Evolutionary conservation across 371 early-diverging fungal genomes (phyloP), one percentile per base, ranked within the genome.

Genomic region (Mortierella sp.): DNA sequence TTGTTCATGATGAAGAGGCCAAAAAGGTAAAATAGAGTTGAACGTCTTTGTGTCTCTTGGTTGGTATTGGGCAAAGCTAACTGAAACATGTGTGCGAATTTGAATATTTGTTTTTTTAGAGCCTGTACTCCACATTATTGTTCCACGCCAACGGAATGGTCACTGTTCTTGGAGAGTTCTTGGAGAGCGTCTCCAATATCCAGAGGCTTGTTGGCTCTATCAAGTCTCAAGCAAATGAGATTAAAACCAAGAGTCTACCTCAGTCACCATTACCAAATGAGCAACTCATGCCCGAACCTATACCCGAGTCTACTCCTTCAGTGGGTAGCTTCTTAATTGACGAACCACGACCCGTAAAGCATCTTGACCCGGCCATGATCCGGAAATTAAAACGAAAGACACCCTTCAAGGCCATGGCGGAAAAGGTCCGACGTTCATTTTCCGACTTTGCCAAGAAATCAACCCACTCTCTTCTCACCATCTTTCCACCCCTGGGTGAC

Each of bases 401-500:
- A 19, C 71, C 65, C 51, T 70, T 79, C 68, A 72, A 70, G 29
- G 60, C 67, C 5, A 66, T 79, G 1, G 57, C 73, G 18, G 80
- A 79, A 2, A 79, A 73, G 53, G 61, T 79, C 23, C 80, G 80
- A 4, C 57, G 66, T n/a, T 69, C 73, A 7, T 62, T 79, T 16
- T 55, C 74, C 14, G 74, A 79, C 16, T 70, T 79, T 43, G 66
- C 69, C 3, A 72, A 79, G 29, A 57, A 64, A 26, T 79, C 80
- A 0, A 69, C 73, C 15, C 59, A 23, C 15, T 66, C 70, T 5
- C 37, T 79, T 18, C 64, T 69, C n/a, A 66, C 68, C 16, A 70
- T 79, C 57, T 79, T 79, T 19, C 80, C 80, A 2, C 80, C 80
- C 14, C 61, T 79, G 18, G 80, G 80, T 2, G 80, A 79, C 19